Evolutionary conservation across 306 rosid species (phyloP), one percentile per base, ranked within the genome.

Genomic region (Elaeagnus macrophylla): DNA sequence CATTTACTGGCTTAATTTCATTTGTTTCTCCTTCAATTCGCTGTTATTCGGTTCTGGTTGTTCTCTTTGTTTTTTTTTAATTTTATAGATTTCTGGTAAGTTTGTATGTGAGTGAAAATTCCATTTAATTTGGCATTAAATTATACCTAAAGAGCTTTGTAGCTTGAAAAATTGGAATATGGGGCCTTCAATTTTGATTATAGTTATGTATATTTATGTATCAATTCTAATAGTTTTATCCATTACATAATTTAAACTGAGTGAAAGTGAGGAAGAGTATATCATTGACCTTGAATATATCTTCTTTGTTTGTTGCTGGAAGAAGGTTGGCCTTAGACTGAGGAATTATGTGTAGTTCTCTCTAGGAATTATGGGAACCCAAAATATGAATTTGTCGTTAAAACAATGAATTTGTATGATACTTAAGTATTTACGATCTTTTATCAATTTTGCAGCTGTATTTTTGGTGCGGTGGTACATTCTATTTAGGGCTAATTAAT

Each of bases 401-500:
- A 13, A 45, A 11, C n/a, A 0, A 13, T 12, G 12, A 15, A 45
- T 15, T 13, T 45, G 15, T 45, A 45, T 12, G 15, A 1, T 45
- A 7, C n/a, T 44, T 44, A 14, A 7, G 7, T 45, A 13, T 45
- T 12, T 45, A 12, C 12, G 9, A 11, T 8, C 18, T 5, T 45
- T 8, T 5, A 42, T 7, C 8, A 11, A 1, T 7, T 57, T 15
- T 37, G 16, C 6, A 37, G 8, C 16, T 1, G 7, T 6, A 10
- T 8, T 7, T 53, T 48, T n/a, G n/a, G n/a, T n/a, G n/a, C 1
- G 1, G 1, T 47, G 62, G 57, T 45, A 18, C 16, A 51, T 17
- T 48, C 39, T 51, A 16, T 49, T 54, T 57, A 57, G 61, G 59
- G 49, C 56, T 72, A 55, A 72, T 17, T 57, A 49, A 4, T 53